These are phyloP conservation scores for Aspergillus ruber DNA, from an alignment of 2,329 filamentous ascomycete genomes.

Conservation along the genomic window DNA sequence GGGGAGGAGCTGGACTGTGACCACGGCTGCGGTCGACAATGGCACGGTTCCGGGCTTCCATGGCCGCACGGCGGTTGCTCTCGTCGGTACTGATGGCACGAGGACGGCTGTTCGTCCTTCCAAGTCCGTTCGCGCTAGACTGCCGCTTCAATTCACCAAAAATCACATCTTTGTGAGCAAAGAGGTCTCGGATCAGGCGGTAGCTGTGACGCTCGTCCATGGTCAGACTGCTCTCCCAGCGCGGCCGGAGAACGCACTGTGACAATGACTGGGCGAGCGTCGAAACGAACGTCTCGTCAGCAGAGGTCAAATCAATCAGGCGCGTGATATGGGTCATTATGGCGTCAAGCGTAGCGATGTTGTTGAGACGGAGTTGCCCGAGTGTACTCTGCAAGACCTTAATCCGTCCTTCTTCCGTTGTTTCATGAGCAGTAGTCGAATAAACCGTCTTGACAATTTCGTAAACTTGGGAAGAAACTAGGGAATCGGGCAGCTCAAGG, in stretches of 20 bases:
- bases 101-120: conserved; percentile 56
- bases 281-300: conserved; percentile 77
- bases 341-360: conserved; percentile 97
- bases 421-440: conserved; percentile 69
- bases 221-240: conserved; percentile 79
- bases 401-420: conserved; percentile 70
- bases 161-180: conserved; percentile 88
- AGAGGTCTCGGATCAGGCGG: conserved; percentile 83
- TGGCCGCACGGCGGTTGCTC: conserved; percentile 84
- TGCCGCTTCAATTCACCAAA: conserved; percentile 90
- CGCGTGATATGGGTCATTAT: conserved; percentile 98
- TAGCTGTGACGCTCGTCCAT: conserved; percentile 93
- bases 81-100: conserved; percentile 92
- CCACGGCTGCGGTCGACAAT: conserved; percentile 66
- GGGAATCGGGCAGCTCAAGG: conserved; percentile 91
- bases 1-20: conserved; percentile 56
- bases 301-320: conserved; percentile 91
- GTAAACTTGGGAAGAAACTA: conserved; percentile 96
- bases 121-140: conserved; percentile 37
- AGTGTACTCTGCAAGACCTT: conserved; percentile 93
- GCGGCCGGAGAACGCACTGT: conserved; percentile 81
- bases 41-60: conserved; percentile 86
- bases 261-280: conserved; percentile 69
- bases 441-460: conserved; percentile 99
- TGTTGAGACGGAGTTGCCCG: conserved; percentile 86